Conservation (phyloP, 2,329 filamentous ascomycete species). For the Gremmenia infestans region DNA sequence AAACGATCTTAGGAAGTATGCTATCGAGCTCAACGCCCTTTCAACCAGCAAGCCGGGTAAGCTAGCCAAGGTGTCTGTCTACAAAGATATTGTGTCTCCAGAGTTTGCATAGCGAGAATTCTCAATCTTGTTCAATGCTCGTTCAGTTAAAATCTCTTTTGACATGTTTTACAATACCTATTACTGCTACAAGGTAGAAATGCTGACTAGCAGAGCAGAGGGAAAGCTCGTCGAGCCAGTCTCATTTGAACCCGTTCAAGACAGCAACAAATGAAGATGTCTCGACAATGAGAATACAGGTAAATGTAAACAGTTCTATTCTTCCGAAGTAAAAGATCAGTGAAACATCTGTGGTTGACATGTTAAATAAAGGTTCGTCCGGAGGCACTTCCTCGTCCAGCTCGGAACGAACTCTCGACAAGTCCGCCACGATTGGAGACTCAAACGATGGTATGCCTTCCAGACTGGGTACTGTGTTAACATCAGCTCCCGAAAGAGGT, state of each 20-base stretch:
- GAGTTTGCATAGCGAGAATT: too few relatives aligned
- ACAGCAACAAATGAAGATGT: background rate
- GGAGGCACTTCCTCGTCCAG: background rate
- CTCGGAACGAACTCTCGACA: background rate
- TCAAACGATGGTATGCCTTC: background rate
- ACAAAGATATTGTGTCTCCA: too few relatives aligned
- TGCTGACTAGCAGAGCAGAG: background rate
- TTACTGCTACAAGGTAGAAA: background rate
- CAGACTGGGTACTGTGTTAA: constrained; percentile 5
- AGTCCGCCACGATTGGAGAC: background rate
- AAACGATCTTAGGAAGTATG: background rate
- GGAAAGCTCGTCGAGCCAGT: background rate
- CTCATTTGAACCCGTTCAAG: background rate
- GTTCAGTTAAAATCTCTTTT: background rate
- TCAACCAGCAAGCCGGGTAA: background rate
- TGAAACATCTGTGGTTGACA: background rate
- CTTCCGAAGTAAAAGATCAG: background rate
- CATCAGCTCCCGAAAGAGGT: constrained; percentile 5
- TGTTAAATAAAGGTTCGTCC: background rate
- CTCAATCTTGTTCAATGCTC: background rate
- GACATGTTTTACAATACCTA: background rate
- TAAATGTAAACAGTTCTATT: background rate
- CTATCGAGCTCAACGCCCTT: background rate
- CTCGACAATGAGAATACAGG: background rate
- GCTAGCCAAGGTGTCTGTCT: background rate